These are phyloP conservation scores for Neofusicoccum kwambonambiense DNA, from an alignment of 2,329 filamentous ascomycete species.

Conservation along the genomic window DNA sequence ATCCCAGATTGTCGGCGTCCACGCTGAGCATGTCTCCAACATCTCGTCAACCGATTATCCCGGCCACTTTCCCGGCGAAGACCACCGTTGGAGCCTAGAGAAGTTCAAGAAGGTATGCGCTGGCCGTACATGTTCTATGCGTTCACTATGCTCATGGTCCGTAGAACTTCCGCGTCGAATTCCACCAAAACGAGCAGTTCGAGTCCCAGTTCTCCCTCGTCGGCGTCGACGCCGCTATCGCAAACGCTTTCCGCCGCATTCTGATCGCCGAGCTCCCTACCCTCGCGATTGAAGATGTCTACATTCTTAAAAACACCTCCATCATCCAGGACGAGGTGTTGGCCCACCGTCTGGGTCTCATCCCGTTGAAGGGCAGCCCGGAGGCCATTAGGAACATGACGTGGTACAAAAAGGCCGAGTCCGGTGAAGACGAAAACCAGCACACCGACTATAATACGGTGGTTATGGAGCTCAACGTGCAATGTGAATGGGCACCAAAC, in stretches of 20 bases:
- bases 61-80: conserved; percentile 84
- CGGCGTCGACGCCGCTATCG: conserved; percentile 86
- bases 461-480: conserved; percentile 70
- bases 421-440: conserved; percentile 44
- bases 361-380: conserved; percentile 79
- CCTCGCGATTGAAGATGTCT: conserved; percentile 90
- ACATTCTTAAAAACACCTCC: conserved; percentile 92
- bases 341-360: conserved; percentile 81
- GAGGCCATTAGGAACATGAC: conserved; percentile 78
- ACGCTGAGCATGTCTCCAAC: conserved; percentile 86
- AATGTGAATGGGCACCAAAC: conserved; percentile 76
- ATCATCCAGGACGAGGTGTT: conserved; percentile 98
- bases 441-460: conserved; percentile 83
- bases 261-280: conserved; percentile 92
- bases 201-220: conserved; percentile 88
- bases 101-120: conserved; percentile 61
- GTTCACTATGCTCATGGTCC: not conserved
- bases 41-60: conserved; percentile 90
- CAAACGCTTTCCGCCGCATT: conserved; percentile 96
- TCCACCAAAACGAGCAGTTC: conserved; percentile 77
- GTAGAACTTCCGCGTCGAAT: conserved; percentile 70
- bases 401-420: conserved; percentile 72
- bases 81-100: conserved; percentile 74
- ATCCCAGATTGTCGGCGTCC: conserved; percentile 75
- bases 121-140: not conserved